Evolutionary conservation across 2,329 filamentous ascomycete species (phyloP), one percentile per base, ranked within the genome.

Genomic region (Fusarium clavum): DNA sequence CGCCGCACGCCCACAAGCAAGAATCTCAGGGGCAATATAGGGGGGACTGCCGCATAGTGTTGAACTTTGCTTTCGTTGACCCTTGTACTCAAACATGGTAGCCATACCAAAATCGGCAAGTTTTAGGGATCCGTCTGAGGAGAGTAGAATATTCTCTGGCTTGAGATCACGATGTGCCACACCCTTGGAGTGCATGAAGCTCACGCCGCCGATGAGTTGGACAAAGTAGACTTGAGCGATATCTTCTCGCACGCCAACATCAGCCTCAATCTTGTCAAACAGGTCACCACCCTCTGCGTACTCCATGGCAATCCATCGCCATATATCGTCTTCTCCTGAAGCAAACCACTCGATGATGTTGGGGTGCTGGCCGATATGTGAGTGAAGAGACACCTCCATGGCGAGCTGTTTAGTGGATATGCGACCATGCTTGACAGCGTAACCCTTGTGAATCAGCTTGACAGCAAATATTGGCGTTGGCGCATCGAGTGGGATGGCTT

Each of bases 271-370:
- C 84, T 99, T 99, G 88, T 99, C 96, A 80, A 99, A 99, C 10
- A 99, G 86, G 78, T 99, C 96, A 13, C 96, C 96, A 44, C 96
- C 96, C 75, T 97, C 93, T 47, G 96, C 96, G 73, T 93, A 91
- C 81, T 99, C 96, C 94, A 99, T 98, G 41, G 94, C 95, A 74
- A 99, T 97, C 96, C 96, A 99, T 73, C 92, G 89, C 95, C 96
- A 99, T 20, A 91, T 83, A 0, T 85, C 77, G 78, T 99, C 94
- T 79, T 98, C 93, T 57, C 94, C 95, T 3, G 91, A 92, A 44
- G 92, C 91, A 74, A 97, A 94, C 87, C 94, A 98, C 77, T 94
- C 91, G 75, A 99, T 98, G 71, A 99, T 92, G 80, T 99, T 97
- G 57, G 91, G 89, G 78, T 99, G 97, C 71, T 93, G 91, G 49